Percentiles rank a stretch among this genome's conserved stretches.
Evolutionary conservation across 768 basidiomycete genomes (phyloP).

Genomic region (Neoboletus magnificus): DNA sequence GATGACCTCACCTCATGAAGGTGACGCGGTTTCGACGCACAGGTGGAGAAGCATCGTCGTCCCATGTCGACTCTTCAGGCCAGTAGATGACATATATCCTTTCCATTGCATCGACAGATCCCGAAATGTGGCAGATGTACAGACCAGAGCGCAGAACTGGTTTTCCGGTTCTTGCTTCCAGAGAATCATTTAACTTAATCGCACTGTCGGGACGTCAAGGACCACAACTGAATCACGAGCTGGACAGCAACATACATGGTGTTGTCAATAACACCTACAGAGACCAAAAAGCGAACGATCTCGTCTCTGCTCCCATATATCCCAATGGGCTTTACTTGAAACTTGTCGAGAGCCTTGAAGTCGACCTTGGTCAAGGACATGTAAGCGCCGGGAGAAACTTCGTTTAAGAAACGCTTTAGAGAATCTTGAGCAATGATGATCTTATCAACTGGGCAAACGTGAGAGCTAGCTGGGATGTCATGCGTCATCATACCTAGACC

Average conservation of each 20-base stretch:
- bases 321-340: slow-evolving; percentile 46
- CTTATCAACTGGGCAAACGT: slow-evolving; percentile 48
- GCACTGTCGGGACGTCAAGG: slow-evolving; percentile 10
- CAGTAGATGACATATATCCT: slow-evolving; percentile 54
- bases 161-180: neutral
- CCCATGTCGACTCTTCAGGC: slow-evolving; percentile 61
- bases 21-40: slow-evolving; percentile 52
- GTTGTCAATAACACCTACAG: slow-evolving; percentile 36
- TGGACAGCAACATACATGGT: slow-evolving; percentile 34
- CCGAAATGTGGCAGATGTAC: slow-evolving; percentile 38
- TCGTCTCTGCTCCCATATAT: slow-evolving; percentile 54
- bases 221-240: neutral
- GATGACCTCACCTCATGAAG: slow-evolving; percentile 50
- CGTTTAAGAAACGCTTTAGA: slow-evolving; percentile 46
- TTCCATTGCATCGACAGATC: slow-evolving; percentile 5
- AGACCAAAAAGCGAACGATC: slow-evolving; percentile 46
- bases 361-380: slow-evolving; percentile 54
- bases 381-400: slow-evolving; percentile 49
- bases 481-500: slow-evolving; percentile 43
- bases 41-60: slow-evolving; percentile 45
- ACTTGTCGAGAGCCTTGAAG: slow-evolving; percentile 49
- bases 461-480: neutral
- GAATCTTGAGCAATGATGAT: slow-evolving; percentile 57
- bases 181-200: slow-evolving; percentile 2
- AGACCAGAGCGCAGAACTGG: slow-evolving; percentile 47